Base-by-base conservation (phyloP, 2,329 filamentous ascomycete genomes). In the Leptoxyphium fumago region DNA sequence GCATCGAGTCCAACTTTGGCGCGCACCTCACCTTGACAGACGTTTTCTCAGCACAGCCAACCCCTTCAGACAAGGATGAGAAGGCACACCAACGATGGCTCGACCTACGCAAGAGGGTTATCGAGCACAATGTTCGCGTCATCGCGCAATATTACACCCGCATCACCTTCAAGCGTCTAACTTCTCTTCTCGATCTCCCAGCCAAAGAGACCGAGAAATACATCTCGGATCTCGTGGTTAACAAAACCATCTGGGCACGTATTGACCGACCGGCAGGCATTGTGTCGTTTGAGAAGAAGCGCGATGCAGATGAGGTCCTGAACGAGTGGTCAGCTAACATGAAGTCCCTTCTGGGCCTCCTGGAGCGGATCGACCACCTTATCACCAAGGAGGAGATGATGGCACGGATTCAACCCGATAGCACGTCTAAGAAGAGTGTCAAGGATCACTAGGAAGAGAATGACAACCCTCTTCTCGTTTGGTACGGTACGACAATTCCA, bases 301-400 rank as follows among this genome's bases (percentile, higher is more conserved):
- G 89, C 51, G 88, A 94, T 64, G 86, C 88, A 1, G 91, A 98
- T 60, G 91, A 98, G 64, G 80, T 95, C 43, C 70, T 98, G 59
- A 98, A 98, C 61, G 91, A 98, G 67, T 98, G 91, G 91, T 94
- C 87, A 63, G 82, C 84, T 58, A 94, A 95, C 65, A 96, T 94
- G 86, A 94, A 91, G 80, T 88, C 81, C 60, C 67, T 94, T 56
- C 67, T 94, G 52, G 86, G 85, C 10, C 68, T 89, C 44, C 61
- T 94, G 59, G 87, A 94, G 72, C 76, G 87, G 50, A 93, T 98
- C 48, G 91, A 98, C 61, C 91, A 98, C 64, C 73, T 98, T 57
- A 98, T 98, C 59, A 98, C 93, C 44, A 96, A 96, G 74, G 91
- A 98, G 68, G 91, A 98, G 73, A 98, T 98, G 91, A 98, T 98